phyloP scores from a whole-genome alignment of 768 basidiomycete genomes.

The Russula griseocarnosa region DNA sequence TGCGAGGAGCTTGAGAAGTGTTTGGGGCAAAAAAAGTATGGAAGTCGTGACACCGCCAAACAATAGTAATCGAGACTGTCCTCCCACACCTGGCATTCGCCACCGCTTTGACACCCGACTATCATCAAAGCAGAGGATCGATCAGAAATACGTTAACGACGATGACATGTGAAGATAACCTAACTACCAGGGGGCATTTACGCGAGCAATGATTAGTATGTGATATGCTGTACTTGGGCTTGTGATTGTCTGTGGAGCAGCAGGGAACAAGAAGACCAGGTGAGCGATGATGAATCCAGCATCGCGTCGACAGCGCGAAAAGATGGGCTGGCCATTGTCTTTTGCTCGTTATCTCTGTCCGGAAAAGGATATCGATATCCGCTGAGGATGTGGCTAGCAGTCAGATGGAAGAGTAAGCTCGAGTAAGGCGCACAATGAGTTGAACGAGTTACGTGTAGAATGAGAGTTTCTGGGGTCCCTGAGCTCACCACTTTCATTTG shows the following conservation, averaged over 20 bases:
- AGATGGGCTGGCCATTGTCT: not conserved
- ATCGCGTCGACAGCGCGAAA: not conserved
- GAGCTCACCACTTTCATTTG: not conserved
- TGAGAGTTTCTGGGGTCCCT: conserved; percentile 8
- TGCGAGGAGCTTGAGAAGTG: not conserved
- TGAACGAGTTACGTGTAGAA: not conserved
- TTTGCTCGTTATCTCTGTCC: not conserved
- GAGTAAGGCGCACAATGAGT: too few relatives aligned
- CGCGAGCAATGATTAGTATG: not conserved
- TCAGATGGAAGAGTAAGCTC: not conserved
- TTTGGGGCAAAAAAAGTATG: not conserved
- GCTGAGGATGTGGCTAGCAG: not conserved
- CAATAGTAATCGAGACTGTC: too few relatives aligned
- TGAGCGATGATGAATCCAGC: not conserved
- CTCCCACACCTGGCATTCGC: too few relatives aligned
- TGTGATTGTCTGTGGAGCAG: not conserved
- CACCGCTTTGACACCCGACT: not conserved
- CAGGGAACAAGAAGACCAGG: not conserved
- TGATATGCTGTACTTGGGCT: not conserved
- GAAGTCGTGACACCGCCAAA: not conserved
- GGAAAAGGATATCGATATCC: not conserved
- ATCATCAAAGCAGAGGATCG: not conserved
- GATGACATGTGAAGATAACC: not conserved
- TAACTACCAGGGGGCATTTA: not conserved
- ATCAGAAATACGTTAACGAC: not conserved